Percentiles rank a stretch among this genome's conserved stretches.
phyloP scores from a whole-genome alignment of 1,284 basidiomycete species.

The Rhodotorula sp. region DNA sequence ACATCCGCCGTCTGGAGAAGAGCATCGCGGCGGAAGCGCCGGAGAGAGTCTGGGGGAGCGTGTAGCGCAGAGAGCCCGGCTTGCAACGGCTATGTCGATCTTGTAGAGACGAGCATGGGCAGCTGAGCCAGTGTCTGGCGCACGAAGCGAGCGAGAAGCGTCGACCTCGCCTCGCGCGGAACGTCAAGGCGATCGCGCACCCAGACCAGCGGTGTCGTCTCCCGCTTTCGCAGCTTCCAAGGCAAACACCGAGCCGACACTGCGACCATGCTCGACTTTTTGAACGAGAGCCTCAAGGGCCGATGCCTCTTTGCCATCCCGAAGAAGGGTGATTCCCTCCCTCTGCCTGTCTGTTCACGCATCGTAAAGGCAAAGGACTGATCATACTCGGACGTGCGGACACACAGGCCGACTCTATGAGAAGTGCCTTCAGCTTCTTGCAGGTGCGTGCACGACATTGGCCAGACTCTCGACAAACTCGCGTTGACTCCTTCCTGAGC shows the following conservation, averaged over 20 bases:
- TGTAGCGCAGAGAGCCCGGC: too few species aligned
- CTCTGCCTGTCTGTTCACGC: neutral
- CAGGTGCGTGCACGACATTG: slow-evolving; percentile 56
- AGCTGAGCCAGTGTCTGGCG: neutral
- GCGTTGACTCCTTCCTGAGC: neutral
- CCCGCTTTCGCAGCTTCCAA: neutral
- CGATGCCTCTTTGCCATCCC: slow-evolving; percentile 92
- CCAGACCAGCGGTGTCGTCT: neutral
- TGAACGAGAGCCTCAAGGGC: slow-evolving; percentile 60
- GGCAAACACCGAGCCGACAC: neutral
- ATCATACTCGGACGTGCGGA: neutral
- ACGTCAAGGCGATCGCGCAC: neutral
- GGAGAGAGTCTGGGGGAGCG: too few species aligned
- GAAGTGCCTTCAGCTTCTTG: slow-evolving; percentile 80
- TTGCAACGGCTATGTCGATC: too few species aligned
- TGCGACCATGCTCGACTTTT: slow-evolving; percentile 46
- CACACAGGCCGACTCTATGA: slow-evolving; percentile 78
- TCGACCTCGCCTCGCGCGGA: neutral
- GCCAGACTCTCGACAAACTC: neutral
- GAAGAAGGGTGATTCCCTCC: slow-evolving; percentile 75
- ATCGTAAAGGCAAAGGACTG: neutral
- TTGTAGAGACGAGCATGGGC: neutral
- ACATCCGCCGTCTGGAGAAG: neutral
- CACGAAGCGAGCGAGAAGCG: neutral
- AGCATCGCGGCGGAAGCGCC: neutral